A percentile compares a stretch with the other conserved stretches of the same genome.
phyloP scores from a whole-genome alignment of 2,329 filamentous ascomycete species.

The Hirsutella rhossiliensis region DNA sequence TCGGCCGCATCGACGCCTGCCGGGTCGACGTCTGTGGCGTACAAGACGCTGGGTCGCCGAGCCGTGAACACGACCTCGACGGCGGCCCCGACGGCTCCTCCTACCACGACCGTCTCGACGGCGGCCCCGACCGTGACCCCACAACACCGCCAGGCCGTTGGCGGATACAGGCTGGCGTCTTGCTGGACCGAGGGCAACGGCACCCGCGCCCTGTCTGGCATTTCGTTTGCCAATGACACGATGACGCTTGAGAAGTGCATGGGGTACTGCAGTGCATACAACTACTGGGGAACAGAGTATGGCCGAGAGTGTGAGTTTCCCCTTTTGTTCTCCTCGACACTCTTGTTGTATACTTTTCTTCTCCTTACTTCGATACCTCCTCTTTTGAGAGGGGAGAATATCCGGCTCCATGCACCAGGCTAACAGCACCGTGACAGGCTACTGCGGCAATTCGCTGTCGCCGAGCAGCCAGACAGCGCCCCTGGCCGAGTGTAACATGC shows the following conservation, averaged over 20 bases:
- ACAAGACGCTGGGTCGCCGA: constrained; percentile 1
- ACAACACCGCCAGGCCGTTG: constrained; percentile 24
- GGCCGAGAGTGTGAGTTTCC: constrained; percentile 32
- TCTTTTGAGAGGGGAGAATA: neutral
- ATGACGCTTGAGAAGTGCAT: constrained; percentile 39
- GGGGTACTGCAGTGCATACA: constrained; percentile 31
- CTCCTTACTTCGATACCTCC: neutral
- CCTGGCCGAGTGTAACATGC: constrained; percentile 22
- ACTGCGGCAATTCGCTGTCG: constrained; percentile 32
- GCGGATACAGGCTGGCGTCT: constrained; percentile 30
- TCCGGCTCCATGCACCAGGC: neutral
- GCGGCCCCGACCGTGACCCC: constrained; percentile 2
- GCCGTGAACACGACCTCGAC: neutral
- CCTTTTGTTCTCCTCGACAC: neutral
- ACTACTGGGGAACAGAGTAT: constrained; percentile 39
- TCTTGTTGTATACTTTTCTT: neutral
- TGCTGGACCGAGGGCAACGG: constrained; percentile 36
- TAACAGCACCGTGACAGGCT: constrained; percentile 18
- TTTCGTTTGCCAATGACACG: constrained; percentile 28
- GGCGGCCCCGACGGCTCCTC: neutral
- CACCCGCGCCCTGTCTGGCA: constrained; percentile 29
- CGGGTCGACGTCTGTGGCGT: neutral
- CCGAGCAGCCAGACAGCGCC: constrained; percentile 14
- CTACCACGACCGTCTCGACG: constrained; percentile 3
- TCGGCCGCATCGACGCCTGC: neutral